A percentile compares a stretch with the other conserved stretches of the same genome.
phyloP scores from a whole-genome alignment of 2,329 filamentous ascomycete genomes.

The Elsinoe arachidis region DNA sequence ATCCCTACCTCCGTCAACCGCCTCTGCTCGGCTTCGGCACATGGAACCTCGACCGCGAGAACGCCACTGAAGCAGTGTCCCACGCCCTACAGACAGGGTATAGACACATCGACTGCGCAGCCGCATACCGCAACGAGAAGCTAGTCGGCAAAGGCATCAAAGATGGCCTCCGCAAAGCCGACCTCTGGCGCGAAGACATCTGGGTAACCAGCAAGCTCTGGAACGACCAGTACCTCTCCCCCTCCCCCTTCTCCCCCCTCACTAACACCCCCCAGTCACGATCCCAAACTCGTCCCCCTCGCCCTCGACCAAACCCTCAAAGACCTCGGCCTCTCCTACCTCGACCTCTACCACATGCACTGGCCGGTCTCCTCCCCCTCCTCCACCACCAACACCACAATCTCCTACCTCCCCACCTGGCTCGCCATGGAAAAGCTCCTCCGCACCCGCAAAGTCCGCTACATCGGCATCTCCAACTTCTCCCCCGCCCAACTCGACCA shows the following conservation, averaged over 20 bases:
- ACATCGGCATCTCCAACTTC: slow-evolving; percentile 76
- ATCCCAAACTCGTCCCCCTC: slow-evolving; percentile 22
- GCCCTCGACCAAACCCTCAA: slow-evolving; percentile 32
- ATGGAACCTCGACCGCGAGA: slow-evolving; percentile 30
- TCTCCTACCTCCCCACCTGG: slow-evolving; percentile 44
- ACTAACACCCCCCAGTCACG: slow-evolving; percentile 21
- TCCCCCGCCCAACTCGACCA: slow-evolving; percentile 41
- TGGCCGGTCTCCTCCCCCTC: slow-evolving; percentile 30
- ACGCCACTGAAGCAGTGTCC: slow-evolving; percentile 30
- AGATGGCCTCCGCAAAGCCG: slow-evolving; percentile 27
- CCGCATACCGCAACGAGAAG: slow-evolving; percentile 37
- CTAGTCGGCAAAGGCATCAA: slow-evolving; percentile 36
- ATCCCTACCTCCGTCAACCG: slow-evolving; percentile 22
- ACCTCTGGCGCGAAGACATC: slow-evolving; percentile 28
- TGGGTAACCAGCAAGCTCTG: slow-evolving; percentile 34
- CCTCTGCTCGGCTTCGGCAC: slow-evolving; percentile 32
- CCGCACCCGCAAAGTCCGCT: slow-evolving; percentile 52
- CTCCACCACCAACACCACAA: slow-evolving; percentile 17
- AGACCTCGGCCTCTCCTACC: slow-evolving; percentile 32
- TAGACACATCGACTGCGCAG: slow-evolving; percentile 45
- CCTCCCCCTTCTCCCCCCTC: neutral
- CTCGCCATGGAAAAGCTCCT: slow-evolving; percentile 57
- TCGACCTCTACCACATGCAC: slow-evolving; percentile 41
- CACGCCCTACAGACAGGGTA: slow-evolving; percentile 42
- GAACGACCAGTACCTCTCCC: slow-evolving; percentile 26